These are phyloP conservation scores for Penicillium flavigenum DNA, from an alignment of 495 filamentous ascomycete species.

Conservation along the genomic window DNA sequence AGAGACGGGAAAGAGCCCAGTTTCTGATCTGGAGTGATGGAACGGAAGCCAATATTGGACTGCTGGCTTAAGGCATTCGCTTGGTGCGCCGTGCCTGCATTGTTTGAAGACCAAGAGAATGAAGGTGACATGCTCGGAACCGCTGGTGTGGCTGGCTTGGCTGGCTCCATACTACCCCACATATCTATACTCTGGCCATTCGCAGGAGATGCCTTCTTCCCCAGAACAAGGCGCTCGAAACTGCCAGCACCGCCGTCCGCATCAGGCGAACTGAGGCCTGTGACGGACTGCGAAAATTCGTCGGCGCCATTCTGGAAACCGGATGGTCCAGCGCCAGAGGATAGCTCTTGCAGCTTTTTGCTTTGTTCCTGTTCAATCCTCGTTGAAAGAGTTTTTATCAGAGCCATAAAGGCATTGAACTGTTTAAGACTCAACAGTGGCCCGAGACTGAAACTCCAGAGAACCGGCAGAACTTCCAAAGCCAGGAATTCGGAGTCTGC, in stretches of 20 bases:
- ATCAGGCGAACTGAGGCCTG: constrained; percentile 26
- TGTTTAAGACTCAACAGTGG: constrained; percentile 83
- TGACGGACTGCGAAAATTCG: constrained; percentile 28
- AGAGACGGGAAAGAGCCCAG: constrained; percentile 51
- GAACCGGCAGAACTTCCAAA: constrained; percentile 79
- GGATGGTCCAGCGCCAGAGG: constrained; percentile 46
- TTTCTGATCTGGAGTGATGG: constrained; percentile 55
- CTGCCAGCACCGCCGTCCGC: constrained; percentile 54
- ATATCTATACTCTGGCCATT: constrained; percentile 37
- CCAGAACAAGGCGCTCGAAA: constrained; percentile 86
- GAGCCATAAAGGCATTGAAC: constrained; percentile 82
- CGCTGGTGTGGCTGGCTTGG: constrained; percentile 24
- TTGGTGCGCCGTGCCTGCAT: constrained; percentile 22
- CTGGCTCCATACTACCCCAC: constrained; percentile 40
- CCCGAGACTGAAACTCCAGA: constrained; percentile 91
- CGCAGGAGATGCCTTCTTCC: constrained; percentile 38
- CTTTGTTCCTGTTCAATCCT: constrained; percentile 85
- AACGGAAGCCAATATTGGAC: constrained; percentile 37
- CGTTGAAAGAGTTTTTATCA: constrained; percentile 76
- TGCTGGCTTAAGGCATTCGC: constrained; percentile 22
- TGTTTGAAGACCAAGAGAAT: constrained; percentile 50
- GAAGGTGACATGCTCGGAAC: constrained; percentile 36
- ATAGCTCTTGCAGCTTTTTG: constrained; percentile 81
- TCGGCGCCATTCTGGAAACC: constrained; percentile 38
- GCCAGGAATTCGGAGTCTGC: constrained; percentile 93